A percentile compares a stretch with the other conserved stretches of the same genome.
These are phyloP conservation scores for Gynochthodes officinalis DNA, from an alignment of 257 asterid genomes.

Conservation along the genomic window DNA sequence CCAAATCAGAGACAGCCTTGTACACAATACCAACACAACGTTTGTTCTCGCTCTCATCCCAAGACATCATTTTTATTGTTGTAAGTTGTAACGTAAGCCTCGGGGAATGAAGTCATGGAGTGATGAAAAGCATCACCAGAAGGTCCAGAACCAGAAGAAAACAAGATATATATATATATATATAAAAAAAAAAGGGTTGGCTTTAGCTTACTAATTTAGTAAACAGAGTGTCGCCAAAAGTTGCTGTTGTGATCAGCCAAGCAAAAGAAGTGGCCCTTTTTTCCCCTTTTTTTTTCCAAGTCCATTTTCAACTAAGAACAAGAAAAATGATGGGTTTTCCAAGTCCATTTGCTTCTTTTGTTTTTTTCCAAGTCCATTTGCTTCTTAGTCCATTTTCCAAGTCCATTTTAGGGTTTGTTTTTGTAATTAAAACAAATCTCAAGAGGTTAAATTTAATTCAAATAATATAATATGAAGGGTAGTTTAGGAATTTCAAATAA, in stretches of 20 bases:
- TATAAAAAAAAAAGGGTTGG: conserved; percentile 11
- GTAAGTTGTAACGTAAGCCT: conserved; percentile 5
- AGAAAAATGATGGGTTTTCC: too few species aligned
- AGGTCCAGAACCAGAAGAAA: conserved; percentile 9
- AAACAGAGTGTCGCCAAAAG: conserved; percentile 11
- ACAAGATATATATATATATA: too few species aligned
- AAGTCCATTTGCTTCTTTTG: too few species aligned
- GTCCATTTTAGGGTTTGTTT: too few species aligned
- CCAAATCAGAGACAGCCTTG: too few species aligned
- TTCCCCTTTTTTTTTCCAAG: background rate
- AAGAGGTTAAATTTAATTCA: too few species aligned
- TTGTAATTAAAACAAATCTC: too few species aligned
- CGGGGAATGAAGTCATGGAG: conserved; percentile 13
- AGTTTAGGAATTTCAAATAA: too few species aligned
- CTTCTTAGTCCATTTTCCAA: too few species aligned
- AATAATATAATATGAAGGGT: too few species aligned
- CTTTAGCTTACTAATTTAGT: conserved; percentile 6
- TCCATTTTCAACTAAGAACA: background rate
- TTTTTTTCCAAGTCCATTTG: too few species aligned
- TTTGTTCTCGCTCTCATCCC: conserved; percentile 24
- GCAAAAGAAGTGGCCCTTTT: background rate
- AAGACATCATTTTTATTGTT: conserved; percentile 10
- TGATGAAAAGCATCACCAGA: conserved; percentile 18
- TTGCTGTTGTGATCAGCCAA: background rate
- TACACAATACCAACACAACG: too few species aligned